Conservation (phyloP, 331 rosid genomes). For the Pyracantha coccinea region DNA sequence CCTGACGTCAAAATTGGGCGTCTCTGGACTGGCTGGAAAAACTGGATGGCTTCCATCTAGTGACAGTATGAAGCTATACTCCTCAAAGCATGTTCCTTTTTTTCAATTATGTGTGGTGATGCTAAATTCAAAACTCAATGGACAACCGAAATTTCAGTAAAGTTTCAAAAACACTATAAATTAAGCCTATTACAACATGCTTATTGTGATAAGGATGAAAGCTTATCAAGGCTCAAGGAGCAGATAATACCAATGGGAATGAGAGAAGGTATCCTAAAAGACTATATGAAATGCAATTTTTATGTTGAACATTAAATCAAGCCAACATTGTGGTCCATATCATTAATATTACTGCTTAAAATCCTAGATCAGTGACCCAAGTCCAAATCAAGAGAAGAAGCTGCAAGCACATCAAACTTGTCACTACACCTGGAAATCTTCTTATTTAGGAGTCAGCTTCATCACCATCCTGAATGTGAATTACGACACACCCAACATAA, state of each 20-base stretch:
- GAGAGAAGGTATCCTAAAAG: constrained; percentile 15
- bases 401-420: constrained; percentile 54
- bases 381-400: constrained; percentile 32
- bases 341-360: constrained; percentile 33
- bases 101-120: not conserved
- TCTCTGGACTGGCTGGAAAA: not conserved
- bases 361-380: constrained; percentile 39
- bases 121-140: not conserved
- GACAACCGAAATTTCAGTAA: not conserved
- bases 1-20: not conserved
- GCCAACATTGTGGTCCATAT: constrained; percentile 21
- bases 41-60: not conserved
- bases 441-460: constrained; percentile 60
- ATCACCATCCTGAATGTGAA: constrained; percentile 55
- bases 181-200: not conserved
- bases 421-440: constrained; percentile 53
- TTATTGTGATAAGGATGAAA: constrained; percentile 10
- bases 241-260: constrained; percentile 19
- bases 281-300: constrained; percentile 26
- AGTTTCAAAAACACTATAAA: not conserved
- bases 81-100: not conserved
- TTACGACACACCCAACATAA: constrained; percentile 50
- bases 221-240: constrained; percentile 4
- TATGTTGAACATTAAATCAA: constrained; percentile 34
- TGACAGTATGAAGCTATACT: not conserved